Evolutionary conservation across 2,329 filamentous ascomycete genomes (phyloP), one percentile per base, ranked within the genome.

Genomic region (Ilyonectria destructans): DNA sequence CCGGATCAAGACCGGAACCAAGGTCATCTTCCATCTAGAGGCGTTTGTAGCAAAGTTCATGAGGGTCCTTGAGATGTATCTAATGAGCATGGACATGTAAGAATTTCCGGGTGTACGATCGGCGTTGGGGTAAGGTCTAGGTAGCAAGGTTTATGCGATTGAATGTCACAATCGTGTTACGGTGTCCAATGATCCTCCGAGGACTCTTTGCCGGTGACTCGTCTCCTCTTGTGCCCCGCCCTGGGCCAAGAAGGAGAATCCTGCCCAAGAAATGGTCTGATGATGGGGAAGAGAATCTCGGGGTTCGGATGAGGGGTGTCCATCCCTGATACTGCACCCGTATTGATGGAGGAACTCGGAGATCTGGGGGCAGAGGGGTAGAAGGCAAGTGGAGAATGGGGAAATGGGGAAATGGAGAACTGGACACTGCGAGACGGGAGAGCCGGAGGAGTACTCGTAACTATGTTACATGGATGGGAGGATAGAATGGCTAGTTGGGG

Each of bases 31-130:
- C 82, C 97, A 99, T 78, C 85, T 99, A 4, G 97, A 99, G 82
- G 96, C 96, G 4, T 99, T 99, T 82, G 96, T 99, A 66, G 96
- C 96, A 65, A 98, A 98, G 84, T 97, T 98, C 80, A 98, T 99
- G 96, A 90, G 96, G 75, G 90, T 98, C 74, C 89, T 96, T 71
- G 96, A 99, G 85, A 96, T 95, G 90, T 97, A 90, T 78, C 82
- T 92, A 65, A 96, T 97, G 93, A 93, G 91, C 71, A 95, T 96
- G 91, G 93, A 95, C 62, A 84, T 90, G 83, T 90, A 79, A 84
- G 67, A 52, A 58, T 60, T 60, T 23, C 19, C 35, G 37, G 45
- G 49, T 58, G 62, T 67, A 51, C 59, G 58, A 56, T 63, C 33
- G 73, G 74, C 72, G 77, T 78, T 78, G 72, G 64, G 70, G 62